phyloP scores from a whole-genome alignment of 768 basidiomycete genomes.

The Crassisporium funariophilum region DNA sequence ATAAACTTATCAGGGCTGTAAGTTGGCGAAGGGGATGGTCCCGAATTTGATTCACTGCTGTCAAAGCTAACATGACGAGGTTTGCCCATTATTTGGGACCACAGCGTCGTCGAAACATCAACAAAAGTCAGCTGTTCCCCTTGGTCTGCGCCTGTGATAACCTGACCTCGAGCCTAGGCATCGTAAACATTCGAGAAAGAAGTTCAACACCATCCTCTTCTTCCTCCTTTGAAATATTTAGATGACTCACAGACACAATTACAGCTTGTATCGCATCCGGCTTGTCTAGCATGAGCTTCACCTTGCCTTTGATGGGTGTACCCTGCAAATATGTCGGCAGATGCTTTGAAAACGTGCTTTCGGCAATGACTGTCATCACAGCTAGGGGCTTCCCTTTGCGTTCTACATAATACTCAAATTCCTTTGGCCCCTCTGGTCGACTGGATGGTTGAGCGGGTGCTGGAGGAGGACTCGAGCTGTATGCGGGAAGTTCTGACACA shows the following conservation, averaged over 20 bases:
- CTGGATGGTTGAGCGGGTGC: constrained; percentile 1
- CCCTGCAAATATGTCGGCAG: constrained; percentile 39
- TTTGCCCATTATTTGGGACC: constrained; percentile 37
- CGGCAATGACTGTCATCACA: constrained; percentile 47
- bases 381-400: constrained; percentile 45
- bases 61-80: constrained; percentile 9
- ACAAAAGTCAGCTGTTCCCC: constrained; percentile 37
- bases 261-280: constrained; percentile 51
- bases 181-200: background rate
- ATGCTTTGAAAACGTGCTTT: constrained; percentile 37
- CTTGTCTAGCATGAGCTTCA: constrained; percentile 35
- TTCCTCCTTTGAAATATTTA: no score
- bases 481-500: constrained; percentile 18
- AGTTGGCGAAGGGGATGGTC: background rate
- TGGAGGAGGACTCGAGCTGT: constrained; percentile 11
- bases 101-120: constrained; percentile 34
- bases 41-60: constrained; percentile 3
- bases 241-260: constrained; percentile 44
- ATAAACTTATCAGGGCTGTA: constrained; percentile 11
- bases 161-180: constrained; percentile 37
- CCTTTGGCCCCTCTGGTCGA: constrained; percentile 19
- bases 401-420: constrained; percentile 30
- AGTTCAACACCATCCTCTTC: no score
- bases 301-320: constrained; percentile 33
- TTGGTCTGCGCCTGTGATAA: constrained; percentile 38